phyloP scores from a whole-genome alignment of 2,329 filamentous ascomycete species.

The Onygena corvina region DNA sequence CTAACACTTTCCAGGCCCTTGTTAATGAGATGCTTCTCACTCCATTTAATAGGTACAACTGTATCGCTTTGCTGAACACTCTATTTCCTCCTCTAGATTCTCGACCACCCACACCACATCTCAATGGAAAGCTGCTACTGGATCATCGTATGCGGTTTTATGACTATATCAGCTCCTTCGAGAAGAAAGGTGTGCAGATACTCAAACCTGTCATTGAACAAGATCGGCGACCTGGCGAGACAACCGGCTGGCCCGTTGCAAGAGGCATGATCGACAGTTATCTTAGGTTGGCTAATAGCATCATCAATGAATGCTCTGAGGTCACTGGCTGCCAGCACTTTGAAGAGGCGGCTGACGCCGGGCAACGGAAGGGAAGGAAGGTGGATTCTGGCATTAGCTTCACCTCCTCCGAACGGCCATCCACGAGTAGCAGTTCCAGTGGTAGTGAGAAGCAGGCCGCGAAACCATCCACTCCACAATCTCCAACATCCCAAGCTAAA shows the following conservation, averaged over 20 bases:
- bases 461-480: conserved; percentile 12
- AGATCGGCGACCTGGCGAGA: conserved; percentile 40
- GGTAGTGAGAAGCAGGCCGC: conserved; percentile 20
- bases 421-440: conserved; percentile 27
- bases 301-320: conserved; percentile 48
- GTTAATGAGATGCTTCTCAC: conserved; percentile 53
- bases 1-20: conserved; percentile 39
- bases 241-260: conserved; percentile 44
- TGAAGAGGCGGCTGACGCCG: conserved; percentile 20
- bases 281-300: conserved; percentile 45
- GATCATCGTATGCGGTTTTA: conserved; percentile 51
- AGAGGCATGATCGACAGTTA: conserved; percentile 46
- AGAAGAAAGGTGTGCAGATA: conserved; percentile 41
- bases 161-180: conserved; percentile 48
- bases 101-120: conserved; percentile 39
- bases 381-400: conserved; percentile 55
- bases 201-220: conserved; percentile 44
- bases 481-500: conserved; percentile 30
- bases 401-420: conserved; percentile 29
- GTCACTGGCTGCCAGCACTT: conserved; percentile 36
- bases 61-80: conserved; percentile 56
- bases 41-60: conserved; percentile 54
- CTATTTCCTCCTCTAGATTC: conserved; percentile 48
- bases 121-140: conserved; percentile 42
- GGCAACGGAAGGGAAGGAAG: conserved; percentile 34